A percentile compares a stretch with the other conserved stretches of the same genome.
Conservation (phyloP, 2,329 filamentous ascomycete species). For the Drechslerella coelobrocha region DNA sequence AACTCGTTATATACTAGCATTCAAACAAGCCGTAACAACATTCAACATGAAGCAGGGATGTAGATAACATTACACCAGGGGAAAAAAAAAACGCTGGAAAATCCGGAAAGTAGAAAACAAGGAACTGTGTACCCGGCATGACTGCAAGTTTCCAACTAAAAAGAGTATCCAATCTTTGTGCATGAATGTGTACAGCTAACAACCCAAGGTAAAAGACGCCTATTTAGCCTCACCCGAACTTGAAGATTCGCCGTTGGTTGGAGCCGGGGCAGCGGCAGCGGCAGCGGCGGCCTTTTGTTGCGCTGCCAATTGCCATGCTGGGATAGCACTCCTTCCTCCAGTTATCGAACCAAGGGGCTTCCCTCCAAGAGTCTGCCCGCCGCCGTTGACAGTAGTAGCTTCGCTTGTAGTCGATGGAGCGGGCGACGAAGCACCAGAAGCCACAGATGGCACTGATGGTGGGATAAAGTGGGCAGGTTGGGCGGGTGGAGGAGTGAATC, state of each 20-base stretch:
- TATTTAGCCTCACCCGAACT: conserved; percentile 38
- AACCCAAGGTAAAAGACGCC: not conserved
- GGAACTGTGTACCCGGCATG: not conserved
- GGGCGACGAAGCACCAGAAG: conserved; percentile 36
- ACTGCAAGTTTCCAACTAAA: not conserved
- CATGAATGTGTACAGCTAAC: not conserved
- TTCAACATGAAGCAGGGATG: conserved; percentile 35
- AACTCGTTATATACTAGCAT: conserved; percentile 22
- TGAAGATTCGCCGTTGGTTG: conserved; percentile 32
- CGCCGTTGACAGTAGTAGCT: conserved; percentile 22
- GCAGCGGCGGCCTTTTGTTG: conserved; percentile 45
- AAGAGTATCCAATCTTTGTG: conserved; percentile 1
- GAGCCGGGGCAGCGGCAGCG: conserved; percentile 54
- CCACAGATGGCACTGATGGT: conserved; percentile 50
- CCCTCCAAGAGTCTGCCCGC: conserved; percentile 49
- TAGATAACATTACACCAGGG: conserved; percentile 40
- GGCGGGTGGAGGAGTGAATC: conserved; percentile 56
- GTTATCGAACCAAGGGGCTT: conserved; percentile 51
- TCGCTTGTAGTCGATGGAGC: conserved; percentile 48
- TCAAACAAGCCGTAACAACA: conserved; percentile 18
- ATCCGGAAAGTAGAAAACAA: not conserved
- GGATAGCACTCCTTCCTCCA: conserved; percentile 59
- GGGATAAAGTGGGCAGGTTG: conserved; percentile 55
- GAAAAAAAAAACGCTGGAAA: conserved; percentile 50
- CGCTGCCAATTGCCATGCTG: conserved; percentile 64